Evolutionary conservation across 108 stramenopile genomes (phyloP), one percentile per base, ranked within the genome.

Genomic region (Nitzschia sp.): DNA sequence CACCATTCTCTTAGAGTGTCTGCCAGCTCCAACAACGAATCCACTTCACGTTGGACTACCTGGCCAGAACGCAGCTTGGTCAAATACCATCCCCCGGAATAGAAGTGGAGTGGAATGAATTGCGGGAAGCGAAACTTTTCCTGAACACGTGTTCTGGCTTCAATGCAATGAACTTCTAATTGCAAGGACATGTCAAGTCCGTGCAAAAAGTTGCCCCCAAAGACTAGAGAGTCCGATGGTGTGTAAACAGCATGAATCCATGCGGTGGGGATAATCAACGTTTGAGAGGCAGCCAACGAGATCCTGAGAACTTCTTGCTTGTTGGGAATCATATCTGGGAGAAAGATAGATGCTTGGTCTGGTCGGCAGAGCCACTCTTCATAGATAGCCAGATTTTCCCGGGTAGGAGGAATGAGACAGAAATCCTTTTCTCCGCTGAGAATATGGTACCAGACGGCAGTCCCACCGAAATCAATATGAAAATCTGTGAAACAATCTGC

Each of bases 191-290:
- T 79, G 34, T 79, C 85, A 7, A 72, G 22, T 14, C 86, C 78
- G 62, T 88, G 87, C 15, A 95, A 20, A 61, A 95, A 95, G 60
- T 95, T 95, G 0, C 95, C 95, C 15, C 95, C 96, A 53, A 97
- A 86, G 12, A 95, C 95, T 10, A 97, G 46, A 15, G 82, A 75
- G 62, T 95, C 92, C 20, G 68, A 62, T 3, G 96, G 93, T 34
- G 96, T 97, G 68, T 86, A 95, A 6, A 97, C 96, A 1, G 86
- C 90, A 81, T 97, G 96, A 61, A 97, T 96, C 95, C 95, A 97
- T 38, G 91, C 96, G 9, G 86, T 70, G 15, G 96, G 94, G 52
- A 97, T 94, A 20, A 93, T 58, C 12, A 97, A 37, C 2, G 96
- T 97, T 71, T 95, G 81, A 10, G 86, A 81, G 2, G 69, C 65